Evolutionary conservation across 192 early-diverging fungal genomes (phyloP).

Genomic region (Mortierella antarctica): DNA sequence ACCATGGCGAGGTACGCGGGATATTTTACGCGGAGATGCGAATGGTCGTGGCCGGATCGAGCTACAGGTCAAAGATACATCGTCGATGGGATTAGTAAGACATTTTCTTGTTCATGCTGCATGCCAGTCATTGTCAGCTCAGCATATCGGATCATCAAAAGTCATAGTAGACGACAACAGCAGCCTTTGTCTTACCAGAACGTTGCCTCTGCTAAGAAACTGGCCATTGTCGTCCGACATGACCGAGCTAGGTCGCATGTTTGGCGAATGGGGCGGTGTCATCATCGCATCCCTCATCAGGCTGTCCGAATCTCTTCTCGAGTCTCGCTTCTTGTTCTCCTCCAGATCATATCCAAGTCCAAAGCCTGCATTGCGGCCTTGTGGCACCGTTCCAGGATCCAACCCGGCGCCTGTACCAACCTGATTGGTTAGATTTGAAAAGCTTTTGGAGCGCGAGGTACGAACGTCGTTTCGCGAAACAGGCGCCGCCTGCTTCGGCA

Average conservation of each 20-base stretch:
- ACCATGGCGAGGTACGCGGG: too few species aligned
- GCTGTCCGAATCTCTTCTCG: constrained; percentile 14
- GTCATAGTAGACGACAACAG: neutral
- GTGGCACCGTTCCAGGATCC: constrained; percentile 24
- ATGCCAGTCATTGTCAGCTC: too few species aligned
- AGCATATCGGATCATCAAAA: neutral
- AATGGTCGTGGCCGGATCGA: too few species aligned
- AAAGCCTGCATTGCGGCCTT: constrained; percentile 34
- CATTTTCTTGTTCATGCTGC: too few species aligned
- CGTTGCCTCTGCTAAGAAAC: constrained; percentile 1
- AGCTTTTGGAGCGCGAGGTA: neutral
- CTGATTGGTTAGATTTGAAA: constrained; percentile 14
- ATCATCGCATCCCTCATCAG: constrained; percentile 21
- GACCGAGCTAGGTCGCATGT: constrained; percentile 17
- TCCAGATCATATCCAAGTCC: constrained; percentile 35
- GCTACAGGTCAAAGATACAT: too few species aligned
- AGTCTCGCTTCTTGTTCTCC: constrained; percentile 5
- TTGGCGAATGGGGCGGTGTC: constrained; percentile 19
- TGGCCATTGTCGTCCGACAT: constrained; percentile 15
- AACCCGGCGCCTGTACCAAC: constrained; percentile 36
- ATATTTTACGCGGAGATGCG: too few species aligned
- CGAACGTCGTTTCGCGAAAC: neutral
- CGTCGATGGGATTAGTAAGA: too few species aligned
- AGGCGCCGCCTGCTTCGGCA: neutral
- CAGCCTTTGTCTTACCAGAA: neutral